These are phyloP conservation scores for Ceratocystis cubensis DNA, from an alignment of 2,329 filamentous ascomycete species.

Conservation along the genomic window DNA sequence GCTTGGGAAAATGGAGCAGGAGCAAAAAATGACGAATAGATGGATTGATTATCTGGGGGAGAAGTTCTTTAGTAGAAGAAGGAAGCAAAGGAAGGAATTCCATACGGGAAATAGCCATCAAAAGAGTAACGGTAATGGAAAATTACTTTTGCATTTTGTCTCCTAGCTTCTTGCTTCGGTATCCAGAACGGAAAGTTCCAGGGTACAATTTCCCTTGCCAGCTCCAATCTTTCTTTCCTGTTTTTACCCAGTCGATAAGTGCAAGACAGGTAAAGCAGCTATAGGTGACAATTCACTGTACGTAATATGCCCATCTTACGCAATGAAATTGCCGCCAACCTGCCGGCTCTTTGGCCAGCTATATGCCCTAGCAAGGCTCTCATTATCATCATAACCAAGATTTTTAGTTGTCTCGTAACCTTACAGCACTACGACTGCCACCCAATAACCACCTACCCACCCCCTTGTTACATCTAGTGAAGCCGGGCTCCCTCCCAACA, in stretches of 20 bases:
- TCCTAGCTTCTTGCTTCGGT: neutral
- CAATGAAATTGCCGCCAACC: neutral
- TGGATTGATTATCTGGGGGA: neutral
- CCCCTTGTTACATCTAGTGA: neutral
- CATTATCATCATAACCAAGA: neutral
- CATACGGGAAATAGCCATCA: neutral
- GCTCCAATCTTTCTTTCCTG: neutral
- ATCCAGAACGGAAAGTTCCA: neutral
- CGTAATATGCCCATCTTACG: neutral
- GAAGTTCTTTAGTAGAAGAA: neutral
- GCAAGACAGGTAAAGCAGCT: neutral
- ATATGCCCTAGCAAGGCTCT: neutral
- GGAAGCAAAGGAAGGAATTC: constrained; percentile 1
- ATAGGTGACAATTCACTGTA: neutral
- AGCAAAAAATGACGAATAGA: neutral
- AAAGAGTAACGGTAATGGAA: neutral
- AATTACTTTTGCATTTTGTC: neutral
- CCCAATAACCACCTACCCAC: neutral
- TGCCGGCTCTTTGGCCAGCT: neutral
- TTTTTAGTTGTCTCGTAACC: neutral
- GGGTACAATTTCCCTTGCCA: neutral
- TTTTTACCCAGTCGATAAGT: neutral
- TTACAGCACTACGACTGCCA: neutral
- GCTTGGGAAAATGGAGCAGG: neutral
- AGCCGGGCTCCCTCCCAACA: neutral